Conservation (phyloP, 1,139 yeast species). For the Blastobotrys petasosporus region DNA sequence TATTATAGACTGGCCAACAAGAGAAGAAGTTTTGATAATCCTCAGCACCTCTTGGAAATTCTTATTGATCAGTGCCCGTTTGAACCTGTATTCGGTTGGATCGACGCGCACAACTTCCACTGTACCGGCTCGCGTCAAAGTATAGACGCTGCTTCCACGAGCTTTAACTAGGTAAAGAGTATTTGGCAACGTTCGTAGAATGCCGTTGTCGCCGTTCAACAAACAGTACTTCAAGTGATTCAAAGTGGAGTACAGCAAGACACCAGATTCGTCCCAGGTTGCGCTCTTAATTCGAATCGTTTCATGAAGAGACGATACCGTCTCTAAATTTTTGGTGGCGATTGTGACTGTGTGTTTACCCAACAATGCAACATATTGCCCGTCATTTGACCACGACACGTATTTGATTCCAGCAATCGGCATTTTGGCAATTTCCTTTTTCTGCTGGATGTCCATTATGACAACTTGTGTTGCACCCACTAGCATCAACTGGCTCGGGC, state of each 20-base stretch:
- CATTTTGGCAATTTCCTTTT: slow-evolving; percentile 66
- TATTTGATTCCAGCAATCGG: slow-evolving; percentile 72
- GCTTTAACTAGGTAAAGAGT: slow-evolving; percentile 82
- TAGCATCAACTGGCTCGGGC: slow-evolving; percentile 77
- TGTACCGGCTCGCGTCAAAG: slow-evolving; percentile 80
- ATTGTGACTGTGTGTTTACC: slow-evolving; percentile 91
- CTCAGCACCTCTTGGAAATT: slow-evolving; percentile 90
- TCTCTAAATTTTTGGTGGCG: slow-evolving; percentile 71
- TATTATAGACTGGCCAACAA: slow-evolving; percentile 96
- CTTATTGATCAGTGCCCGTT: slow-evolving; percentile 82
- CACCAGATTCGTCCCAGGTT: slow-evolving; percentile 95
- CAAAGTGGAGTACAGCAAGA: slow-evolving; percentile 84
- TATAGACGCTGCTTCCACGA: slow-evolving; percentile 63
- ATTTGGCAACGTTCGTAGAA: slow-evolving; percentile 84
- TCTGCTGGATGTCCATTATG: slow-evolving; percentile 89
- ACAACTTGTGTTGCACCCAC: slow-evolving; percentile 68
- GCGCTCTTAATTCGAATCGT: slow-evolving; percentile 96
- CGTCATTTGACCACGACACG: slow-evolving; percentile 83
- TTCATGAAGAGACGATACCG: slow-evolving; percentile 85
- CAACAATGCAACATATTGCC: slow-evolving; percentile 79
- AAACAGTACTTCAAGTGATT: slow-evolving; percentile 93
- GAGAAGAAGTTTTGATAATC: slow-evolving; percentile 77
- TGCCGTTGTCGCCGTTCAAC: slow-evolving; percentile 91
- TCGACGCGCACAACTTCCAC: slow-evolving; percentile 77
- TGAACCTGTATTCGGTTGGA: slow-evolving; percentile 96